Evolutionary conservation across 1,284 basidiomycete genomes (phyloP).

Genomic region (Marasmius fiardii): DNA sequence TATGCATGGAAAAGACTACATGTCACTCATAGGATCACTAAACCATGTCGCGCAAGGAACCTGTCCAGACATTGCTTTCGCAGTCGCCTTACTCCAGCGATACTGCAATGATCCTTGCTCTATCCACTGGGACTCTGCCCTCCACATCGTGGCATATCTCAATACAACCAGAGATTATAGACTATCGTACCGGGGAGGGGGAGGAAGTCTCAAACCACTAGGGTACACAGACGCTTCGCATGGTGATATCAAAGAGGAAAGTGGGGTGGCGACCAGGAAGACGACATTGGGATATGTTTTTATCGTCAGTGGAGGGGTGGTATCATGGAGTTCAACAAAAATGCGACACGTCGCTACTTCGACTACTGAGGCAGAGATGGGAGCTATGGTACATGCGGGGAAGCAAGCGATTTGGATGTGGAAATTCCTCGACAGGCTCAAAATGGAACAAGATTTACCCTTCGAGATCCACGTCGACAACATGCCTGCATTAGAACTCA

Average conservation of each 20-base stretch:
- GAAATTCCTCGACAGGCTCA: too few species aligned
- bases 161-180: slow-evolving; percentile 17
- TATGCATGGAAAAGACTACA: slow-evolving; percentile 26
- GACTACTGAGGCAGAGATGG: too few species aligned
- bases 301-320: too few species aligned
- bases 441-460: too few species aligned
- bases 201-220: neutral
- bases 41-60: slow-evolving; percentile 27
- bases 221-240: slow-evolving; percentile 16
- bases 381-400: too few species aligned
- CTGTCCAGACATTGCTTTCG: slow-evolving; percentile 26
- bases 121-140: slow-evolving; percentile 25
- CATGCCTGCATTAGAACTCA: too few species aligned
- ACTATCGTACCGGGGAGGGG: slow-evolving; percentile 20
- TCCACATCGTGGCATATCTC: slow-evolving; percentile 29
- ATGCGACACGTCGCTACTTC: too few species aligned
- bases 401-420: too few species aligned
- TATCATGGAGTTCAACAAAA: too few species aligned
- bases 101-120: slow-evolving; percentile 23
- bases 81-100: slow-evolving; percentile 24
- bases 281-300: too few species aligned
- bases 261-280: slow-evolving; percentile 16
- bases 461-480: too few species aligned
- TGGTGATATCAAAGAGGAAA: slow-evolving; percentile 25
- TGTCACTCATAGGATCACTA: slow-evolving; percentile 21